Evolutionary conservation across 73 alveolate genomes (phyloP).

Genomic region (Halteria grandinella): DNA sequence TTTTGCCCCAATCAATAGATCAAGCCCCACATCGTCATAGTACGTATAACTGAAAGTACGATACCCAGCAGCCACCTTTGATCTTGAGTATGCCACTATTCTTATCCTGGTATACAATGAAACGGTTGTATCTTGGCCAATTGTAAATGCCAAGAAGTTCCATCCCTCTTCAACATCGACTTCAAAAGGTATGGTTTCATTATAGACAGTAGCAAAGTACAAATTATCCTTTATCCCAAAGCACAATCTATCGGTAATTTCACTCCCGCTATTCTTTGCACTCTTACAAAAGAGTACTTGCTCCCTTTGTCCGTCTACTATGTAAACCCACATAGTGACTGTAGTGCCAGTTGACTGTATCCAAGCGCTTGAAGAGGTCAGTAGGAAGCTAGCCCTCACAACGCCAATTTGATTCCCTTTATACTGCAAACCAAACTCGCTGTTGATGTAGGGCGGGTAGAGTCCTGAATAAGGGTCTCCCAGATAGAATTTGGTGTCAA

Average conservation of each 20-base stretch:
- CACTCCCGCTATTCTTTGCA: neutral
- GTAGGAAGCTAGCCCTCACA: neutral
- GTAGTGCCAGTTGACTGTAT: conserved; percentile 12
- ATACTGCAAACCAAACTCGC: conserved; percentile 3
- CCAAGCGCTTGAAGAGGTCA: neutral
- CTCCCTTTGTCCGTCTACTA: conserved; percentile 17
- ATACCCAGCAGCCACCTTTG: conserved; percentile 18
- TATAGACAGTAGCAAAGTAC: neutral
- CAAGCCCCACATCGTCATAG: conserved; percentile 23
- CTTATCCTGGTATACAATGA: conserved; percentile 5
- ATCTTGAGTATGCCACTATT: conserved; percentile 28
- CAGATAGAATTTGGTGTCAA: conserved; percentile 7
- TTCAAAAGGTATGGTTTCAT: conserved; percentile 17
- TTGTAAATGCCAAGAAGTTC: conserved; percentile 8
- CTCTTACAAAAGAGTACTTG: conserved; percentile 5
- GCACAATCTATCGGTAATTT: neutral
- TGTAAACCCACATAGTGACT: conserved; percentile 26
- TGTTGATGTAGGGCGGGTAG: neutral
- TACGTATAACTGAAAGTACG: conserved; percentile 21
- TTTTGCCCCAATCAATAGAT: conserved; percentile 14
- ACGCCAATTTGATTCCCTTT: neutral
- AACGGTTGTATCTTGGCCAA: neutral
- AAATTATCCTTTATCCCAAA: conserved; percentile 19
- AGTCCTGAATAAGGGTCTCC: neutral
- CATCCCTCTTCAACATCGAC: conserved; percentile 42